A percentile compares a stretch with the other conserved stretches of the same genome.
These are phyloP conservation scores for Termitomyces sp. DNA, from an alignment of 768 basidiomycete species.

Conservation along the genomic window DNA sequence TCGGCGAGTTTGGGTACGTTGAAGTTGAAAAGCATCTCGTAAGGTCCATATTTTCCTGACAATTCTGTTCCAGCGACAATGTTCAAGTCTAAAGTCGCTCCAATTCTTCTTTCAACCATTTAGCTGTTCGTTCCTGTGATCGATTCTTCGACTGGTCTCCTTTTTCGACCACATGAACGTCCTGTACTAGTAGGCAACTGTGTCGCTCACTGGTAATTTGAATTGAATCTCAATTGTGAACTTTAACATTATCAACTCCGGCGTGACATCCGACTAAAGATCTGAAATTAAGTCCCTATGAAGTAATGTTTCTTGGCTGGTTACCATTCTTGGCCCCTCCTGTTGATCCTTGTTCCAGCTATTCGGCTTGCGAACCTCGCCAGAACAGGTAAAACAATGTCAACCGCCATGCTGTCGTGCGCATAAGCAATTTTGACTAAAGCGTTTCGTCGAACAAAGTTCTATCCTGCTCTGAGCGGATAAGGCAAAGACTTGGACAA, in stretches of 20 bases:
- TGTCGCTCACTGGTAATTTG: not conserved
- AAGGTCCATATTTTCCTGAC: not conserved
- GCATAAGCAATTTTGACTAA: not conserved
- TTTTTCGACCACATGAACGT: not conserved
- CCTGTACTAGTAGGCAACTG: not conserved
- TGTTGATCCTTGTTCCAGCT: conserved; percentile 45
- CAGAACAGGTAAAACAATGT: conserved; percentile 51
- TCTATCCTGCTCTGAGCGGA: not conserved
- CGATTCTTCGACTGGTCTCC: conserved; percentile 2
- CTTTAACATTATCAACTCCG: not conserved
- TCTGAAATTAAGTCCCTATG: conserved; percentile 24
- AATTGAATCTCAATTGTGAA: not conserved
- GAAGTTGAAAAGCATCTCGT: not conserved
- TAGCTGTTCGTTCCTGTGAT: conserved; percentile 3
- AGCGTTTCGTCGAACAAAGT: not conserved
- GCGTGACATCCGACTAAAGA: not conserved
- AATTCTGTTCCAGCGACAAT: conserved; percentile 30
- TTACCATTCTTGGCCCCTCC: conserved; percentile 50
- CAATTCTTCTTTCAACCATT: not conserved
- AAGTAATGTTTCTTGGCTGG: conserved; percentile 43
- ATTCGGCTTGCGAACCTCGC: conserved; percentile 34
- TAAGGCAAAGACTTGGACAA: not conserved
- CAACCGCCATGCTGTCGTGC: conserved; percentile 37
- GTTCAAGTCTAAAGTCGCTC: conserved; percentile 31
- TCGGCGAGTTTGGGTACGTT: conserved; percentile 56